Conservation (phyloP, 208 protist species). For the Leishmania amazonensis region DNA sequence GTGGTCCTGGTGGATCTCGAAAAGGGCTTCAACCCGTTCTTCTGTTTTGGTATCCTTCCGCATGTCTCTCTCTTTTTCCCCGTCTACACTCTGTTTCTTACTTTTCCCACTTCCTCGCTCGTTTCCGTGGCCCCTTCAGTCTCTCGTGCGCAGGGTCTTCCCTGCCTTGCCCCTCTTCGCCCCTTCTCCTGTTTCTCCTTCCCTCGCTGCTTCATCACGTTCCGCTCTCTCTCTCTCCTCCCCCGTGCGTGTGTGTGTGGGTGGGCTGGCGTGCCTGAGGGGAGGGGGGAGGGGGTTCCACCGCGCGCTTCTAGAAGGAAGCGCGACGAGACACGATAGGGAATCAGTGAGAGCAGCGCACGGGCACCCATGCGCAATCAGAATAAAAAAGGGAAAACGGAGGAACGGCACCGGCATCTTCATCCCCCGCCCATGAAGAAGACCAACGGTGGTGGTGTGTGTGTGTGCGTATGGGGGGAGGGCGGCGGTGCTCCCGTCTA, state of each 20-base stretch:
- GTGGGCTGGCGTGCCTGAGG: too few species aligned
- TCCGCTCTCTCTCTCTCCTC: neutral
- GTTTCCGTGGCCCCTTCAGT: neutral
- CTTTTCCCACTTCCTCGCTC: neutral
- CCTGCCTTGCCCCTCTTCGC: neutral
- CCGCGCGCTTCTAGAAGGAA: neutral
- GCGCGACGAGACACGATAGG: neutral
- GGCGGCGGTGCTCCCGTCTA: neutral
- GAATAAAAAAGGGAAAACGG: neutral
- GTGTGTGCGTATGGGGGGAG: too few species aligned
- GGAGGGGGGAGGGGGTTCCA: too few species aligned
- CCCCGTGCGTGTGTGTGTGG: too few species aligned
- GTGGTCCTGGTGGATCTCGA: neutral
- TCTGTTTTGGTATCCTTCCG: neutral
- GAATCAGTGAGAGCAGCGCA: neutral
- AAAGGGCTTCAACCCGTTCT: neutral
- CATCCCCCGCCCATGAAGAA: neutral
- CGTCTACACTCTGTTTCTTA: neutral
- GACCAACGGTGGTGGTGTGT: neutral
- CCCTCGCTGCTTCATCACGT: neutral
- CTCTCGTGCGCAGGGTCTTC: neutral
- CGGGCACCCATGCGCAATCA: neutral
- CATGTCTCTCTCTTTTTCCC: neutral
- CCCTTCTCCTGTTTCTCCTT: neutral
- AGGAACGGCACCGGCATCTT: neutral